These are phyloP conservation scores for Glonium stellatum DNA, from an alignment of 495 filamentous ascomycete species.

Conservation along the genomic window DNA sequence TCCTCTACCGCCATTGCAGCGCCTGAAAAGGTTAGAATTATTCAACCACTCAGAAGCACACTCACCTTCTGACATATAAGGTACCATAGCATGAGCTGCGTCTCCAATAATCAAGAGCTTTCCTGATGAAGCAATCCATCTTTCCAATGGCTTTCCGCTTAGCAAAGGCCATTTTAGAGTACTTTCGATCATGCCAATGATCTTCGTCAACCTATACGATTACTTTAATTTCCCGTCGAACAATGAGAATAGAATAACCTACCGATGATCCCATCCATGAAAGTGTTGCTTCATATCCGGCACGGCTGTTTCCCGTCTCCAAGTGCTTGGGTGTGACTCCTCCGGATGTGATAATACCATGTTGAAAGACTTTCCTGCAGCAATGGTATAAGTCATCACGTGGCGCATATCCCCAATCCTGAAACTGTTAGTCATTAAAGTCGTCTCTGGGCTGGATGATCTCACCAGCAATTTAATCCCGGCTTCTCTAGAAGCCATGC, in stretches of 20 bases:
- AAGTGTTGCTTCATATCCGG: conserved; percentile 35
- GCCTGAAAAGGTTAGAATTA: not conserved
- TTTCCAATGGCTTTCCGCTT: conserved; percentile 29
- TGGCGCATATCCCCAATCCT: conserved; percentile 25
- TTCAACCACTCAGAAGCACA: not conserved
- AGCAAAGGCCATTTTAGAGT: conserved; percentile 42
- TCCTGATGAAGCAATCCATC: conserved; percentile 30
- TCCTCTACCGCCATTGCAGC: conserved; percentile 44
- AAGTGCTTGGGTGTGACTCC: conserved; percentile 19
- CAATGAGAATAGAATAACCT: conserved; percentile 1
- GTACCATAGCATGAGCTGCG: conserved; percentile 48
- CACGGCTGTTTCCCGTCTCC: conserved; percentile 22
- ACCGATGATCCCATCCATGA: conserved; percentile 39
- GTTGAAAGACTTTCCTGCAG: conserved; percentile 23
- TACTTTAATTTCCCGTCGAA: too few relatives aligned
- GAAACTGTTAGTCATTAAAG: not conserved
- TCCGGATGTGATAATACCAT: conserved; percentile 29
- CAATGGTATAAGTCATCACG: conserved; percentile 26
- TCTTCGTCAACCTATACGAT: conserved; percentile 31
- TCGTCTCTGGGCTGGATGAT: not conserved
- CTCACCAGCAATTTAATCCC: conserved; percentile 40
- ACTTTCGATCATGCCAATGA: conserved; percentile 38
- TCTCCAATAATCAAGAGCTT: conserved; percentile 42
- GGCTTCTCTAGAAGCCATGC: conserved; percentile 40
- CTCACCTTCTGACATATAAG: conserved; percentile 43